These are phyloP conservation scores for Lenwebbia sp. DNA, from an alignment of 345 rosid genomes.

Conservation along the genomic window DNA sequence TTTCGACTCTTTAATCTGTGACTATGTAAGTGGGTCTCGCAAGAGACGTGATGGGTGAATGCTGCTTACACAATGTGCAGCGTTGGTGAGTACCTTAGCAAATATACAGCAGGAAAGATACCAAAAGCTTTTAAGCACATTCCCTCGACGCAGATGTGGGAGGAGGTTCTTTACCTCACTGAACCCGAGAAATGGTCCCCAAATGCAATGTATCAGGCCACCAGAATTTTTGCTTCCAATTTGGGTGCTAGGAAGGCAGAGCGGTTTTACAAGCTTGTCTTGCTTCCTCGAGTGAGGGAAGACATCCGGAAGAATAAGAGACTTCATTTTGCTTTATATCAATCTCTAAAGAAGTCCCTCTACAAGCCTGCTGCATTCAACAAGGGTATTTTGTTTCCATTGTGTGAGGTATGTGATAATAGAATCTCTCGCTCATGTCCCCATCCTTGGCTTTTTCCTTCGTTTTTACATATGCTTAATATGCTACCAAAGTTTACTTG, in stretches of 20 bases:
- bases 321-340: constrained; percentile 80
- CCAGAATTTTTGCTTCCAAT: constrained; percentile 76
- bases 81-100: constrained; percentile 63
- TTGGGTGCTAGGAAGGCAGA: constrained; percentile 58
- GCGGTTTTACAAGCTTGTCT: constrained; percentile 60
- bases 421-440: background rate
- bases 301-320: constrained; percentile 73
- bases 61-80: constrained; percentile 21
- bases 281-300: constrained; percentile 90
- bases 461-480: background rate
- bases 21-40: background rate
- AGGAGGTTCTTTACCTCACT: constrained; percentile 74
- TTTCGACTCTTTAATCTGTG: background rate
- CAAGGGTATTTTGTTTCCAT: constrained; percentile 81
- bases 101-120: constrained; percentile 77
- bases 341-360: constrained; percentile 65
- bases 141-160: constrained; percentile 70
- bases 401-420: constrained; percentile 52
- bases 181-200: constrained; percentile 97
- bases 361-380: constrained; percentile 93
- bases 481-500: background rate
- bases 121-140: constrained; percentile 82
- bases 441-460: background rate
- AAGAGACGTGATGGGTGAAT: background rate
- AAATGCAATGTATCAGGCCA: constrained; percentile 87